Evolutionary conservation across 768 basidiomycete genomes (phyloP).

Genomic region (Tricholoma sp.): DNA sequence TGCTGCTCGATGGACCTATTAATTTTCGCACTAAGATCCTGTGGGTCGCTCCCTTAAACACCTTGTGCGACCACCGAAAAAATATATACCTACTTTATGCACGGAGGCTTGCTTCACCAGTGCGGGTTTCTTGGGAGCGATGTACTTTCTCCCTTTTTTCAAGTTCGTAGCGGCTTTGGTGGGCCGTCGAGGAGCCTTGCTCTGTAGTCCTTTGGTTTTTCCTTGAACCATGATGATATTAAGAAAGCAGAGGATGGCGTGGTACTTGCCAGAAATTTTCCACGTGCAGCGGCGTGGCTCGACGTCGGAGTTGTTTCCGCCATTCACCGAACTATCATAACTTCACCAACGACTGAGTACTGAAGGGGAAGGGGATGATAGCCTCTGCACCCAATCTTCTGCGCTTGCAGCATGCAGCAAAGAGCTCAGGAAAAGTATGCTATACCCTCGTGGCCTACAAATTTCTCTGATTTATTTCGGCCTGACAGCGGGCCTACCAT

Average conservation of each 20-base stretch:
- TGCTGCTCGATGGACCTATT: conserved; percentile 89
- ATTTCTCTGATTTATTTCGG: background rate
- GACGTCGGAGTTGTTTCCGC: conserved; percentile 27
- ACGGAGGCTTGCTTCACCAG: conserved; percentile 72
- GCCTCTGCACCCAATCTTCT: conserved; percentile 40
- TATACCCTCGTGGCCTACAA: background rate
- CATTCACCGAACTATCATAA: conserved; percentile 35
- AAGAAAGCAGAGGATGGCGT: background rate
- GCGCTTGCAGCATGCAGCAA: conserved; percentile 49
- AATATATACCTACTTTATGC: conserved; percentile 55
- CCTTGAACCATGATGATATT: conserved; percentile 69
- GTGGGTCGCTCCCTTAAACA: background rate
- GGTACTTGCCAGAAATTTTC: no score
- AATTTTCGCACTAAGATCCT: conserved; percentile 88
- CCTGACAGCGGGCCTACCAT: conserved; percentile 62
- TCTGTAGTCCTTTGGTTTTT: conserved; percentile 70
- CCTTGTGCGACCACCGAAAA: background rate
- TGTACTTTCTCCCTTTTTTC: conserved; percentile 75
- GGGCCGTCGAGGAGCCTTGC: conserved; percentile 49
- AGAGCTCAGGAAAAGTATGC: conserved; percentile 41
- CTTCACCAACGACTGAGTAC: conserved; percentile 14
- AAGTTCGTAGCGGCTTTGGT: conserved; percentile 62
- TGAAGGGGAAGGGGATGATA: conserved; percentile 32
- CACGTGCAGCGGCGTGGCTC: conserved; percentile 13
- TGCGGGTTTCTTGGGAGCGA: conserved; percentile 76